Evolutionary conservation across 2,329 filamentous ascomycete genomes (phyloP), one percentile per base, ranked within the genome.

Genomic region (Pezicula carpinea): DNA sequence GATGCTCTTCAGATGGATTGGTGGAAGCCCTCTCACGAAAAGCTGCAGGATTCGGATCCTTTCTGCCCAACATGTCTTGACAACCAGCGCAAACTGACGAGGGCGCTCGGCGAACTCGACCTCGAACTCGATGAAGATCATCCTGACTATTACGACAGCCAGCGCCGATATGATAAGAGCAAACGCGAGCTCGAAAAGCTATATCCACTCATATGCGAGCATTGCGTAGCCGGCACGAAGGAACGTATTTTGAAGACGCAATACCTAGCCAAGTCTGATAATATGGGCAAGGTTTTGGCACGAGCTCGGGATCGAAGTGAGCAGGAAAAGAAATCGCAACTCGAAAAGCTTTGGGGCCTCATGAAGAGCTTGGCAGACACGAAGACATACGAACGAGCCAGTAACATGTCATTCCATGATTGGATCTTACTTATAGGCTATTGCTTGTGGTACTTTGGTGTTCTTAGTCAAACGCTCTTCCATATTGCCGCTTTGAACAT

Each of bases 151-250:
- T 47, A 48, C 21, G 43, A 80, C 50, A 83, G 84, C 53, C 85
- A 90, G 64, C 76, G 75, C 46, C 77, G 78, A 41, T 85, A 87
- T 57, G 84, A 83, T 53, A 74, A 75, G 31, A 95, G 87, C 64
- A 83, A 84, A 51, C 76, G 74, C 51, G 76, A 83, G 43, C 74
- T 96, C 15, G 91, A 96, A 69, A 74, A 81, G 58, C 79, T 86
- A 42, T 97, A 96, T 62, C 93, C 93, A 0, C 89, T 93, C 61
- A 85, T 96, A 49, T 99, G 93, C 69, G 77, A 77, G 52, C 73
- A 80, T 39, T 99, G 93, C 66, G 85, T 87, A 53, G 85, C 83
- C 5, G 80, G 74, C 51, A 91, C 92, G 18, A 79, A 85, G 52
- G 71, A 77, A 31, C 78, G 82, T 51, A 82, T 96, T 44, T 75